phyloP scores from a whole-genome alignment of 1,139 yeast species.

The Pichia kudriavzevii region DNA sequence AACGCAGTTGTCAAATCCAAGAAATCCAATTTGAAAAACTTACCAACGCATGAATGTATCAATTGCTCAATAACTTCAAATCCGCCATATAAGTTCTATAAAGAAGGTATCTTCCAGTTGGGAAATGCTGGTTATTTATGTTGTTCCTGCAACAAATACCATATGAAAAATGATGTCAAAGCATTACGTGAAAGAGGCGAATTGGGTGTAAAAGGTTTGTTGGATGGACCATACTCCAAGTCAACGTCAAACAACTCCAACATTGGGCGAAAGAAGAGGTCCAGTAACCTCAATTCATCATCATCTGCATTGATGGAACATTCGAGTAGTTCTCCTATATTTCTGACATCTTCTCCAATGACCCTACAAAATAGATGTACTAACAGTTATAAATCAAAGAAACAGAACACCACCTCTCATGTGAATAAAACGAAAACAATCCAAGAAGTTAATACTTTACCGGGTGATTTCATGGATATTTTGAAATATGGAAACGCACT shows the following conservation, averaged over 20 bases:
- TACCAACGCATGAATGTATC: constrained; percentile 21
- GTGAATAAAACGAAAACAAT: neutral
- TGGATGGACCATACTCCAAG: constrained; percentile 26
- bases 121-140: constrained; percentile 30
- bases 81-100: constrained; percentile 28
- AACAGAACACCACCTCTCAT: neutral
- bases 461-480: constrained; percentile 8
- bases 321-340: constrained; percentile 13
- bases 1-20: constrained; percentile 14
- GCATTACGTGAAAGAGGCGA: constrained; percentile 26
- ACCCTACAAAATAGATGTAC: constrained; percentile 10
- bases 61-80: constrained; percentile 25
- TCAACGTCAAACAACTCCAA: constrained; percentile 4
- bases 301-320: constrained; percentile 7
- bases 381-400: constrained; percentile 3
- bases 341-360: constrained; percentile 11
- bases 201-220: constrained; percentile 26
- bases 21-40: constrained; percentile 7
- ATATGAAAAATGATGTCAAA: constrained; percentile 19
- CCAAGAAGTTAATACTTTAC: constrained; percentile 3
- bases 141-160: constrained; percentile 22
- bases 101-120: constrained; percentile 27
- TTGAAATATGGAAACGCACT: constrained; percentile 10
- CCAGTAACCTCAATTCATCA: constrained; percentile 10
- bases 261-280: neutral